Percentiles rank a stretch among this genome's conserved stretches.
These are phyloP conservation scores for Actinidia chinensis DNA, from an alignment of 179 eudicot genomes.

Conservation along the genomic window DNA sequence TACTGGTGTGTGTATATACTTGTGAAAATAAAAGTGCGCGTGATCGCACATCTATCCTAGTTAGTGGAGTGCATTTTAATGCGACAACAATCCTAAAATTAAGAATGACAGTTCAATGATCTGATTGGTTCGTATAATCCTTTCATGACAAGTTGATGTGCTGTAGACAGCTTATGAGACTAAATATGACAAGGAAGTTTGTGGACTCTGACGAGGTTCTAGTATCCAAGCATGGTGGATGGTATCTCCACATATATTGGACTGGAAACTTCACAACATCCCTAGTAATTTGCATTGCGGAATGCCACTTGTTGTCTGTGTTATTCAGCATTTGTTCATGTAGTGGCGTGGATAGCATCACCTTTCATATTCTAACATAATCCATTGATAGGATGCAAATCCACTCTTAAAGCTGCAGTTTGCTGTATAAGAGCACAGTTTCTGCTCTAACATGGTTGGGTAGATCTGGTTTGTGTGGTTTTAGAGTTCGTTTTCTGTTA, in stretches of 20 bases:
- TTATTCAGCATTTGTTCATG: neutral
- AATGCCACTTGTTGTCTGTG: neutral
- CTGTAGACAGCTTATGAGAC: neutral
- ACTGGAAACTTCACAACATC: neutral
- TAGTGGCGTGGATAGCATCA: neutral
- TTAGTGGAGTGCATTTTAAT: too few species aligned
- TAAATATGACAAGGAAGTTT: neutral
- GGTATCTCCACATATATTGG: neutral
- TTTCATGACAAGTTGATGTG: neutral
- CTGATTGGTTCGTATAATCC: neutral
- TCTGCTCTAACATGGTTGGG: neutral
- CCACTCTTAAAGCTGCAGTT: neutral
- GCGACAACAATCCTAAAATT: too few species aligned
- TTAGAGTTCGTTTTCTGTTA: too few species aligned
- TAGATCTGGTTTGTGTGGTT: too few species aligned
- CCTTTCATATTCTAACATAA: neutral
- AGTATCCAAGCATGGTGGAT: conserved; percentile 7
- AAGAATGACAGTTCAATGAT: neutral
- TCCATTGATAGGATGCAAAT: neutral
- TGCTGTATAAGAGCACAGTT: neutral
- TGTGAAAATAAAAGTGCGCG: too few species aligned
- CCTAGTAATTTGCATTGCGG: neutral
- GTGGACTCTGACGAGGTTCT: neutral
- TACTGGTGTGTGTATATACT: too few species aligned
- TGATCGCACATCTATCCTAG: too few species aligned